phyloP scores from a whole-genome alignment of 345 rosid species.

The Kernera saxatilis region DNA sequence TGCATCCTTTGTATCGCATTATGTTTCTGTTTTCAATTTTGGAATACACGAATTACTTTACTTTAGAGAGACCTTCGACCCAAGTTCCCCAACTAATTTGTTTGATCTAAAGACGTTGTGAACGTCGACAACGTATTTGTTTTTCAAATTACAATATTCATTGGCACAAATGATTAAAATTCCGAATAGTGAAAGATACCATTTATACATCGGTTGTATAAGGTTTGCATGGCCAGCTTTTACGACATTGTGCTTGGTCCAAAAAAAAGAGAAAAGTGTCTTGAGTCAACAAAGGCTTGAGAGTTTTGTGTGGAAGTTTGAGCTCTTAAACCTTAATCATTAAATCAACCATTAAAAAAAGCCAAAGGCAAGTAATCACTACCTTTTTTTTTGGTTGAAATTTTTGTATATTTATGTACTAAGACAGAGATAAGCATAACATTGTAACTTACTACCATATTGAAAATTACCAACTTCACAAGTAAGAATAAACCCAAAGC shows the following conservation, averaged over 20 bases:
- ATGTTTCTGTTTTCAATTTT: too few relatives aligned
- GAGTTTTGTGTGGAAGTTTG: slow-evolving; percentile 19
- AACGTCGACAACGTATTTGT: too few relatives aligned
- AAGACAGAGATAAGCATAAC: not conserved
- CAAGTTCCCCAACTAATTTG: too few relatives aligned
- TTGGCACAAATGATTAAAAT: too few relatives aligned
- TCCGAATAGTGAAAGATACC: too few relatives aligned
- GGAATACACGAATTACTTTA: too few relatives aligned
- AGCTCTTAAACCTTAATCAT: slow-evolving; percentile 19
- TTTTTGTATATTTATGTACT: not conserved
- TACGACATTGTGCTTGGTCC: slow-evolving; percentile 6
- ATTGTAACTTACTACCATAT: not conserved
- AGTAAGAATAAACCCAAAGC: not conserved
- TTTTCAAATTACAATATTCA: too few relatives aligned
- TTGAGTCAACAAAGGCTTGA: slow-evolving; percentile 25
- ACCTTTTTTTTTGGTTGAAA: not conserved
- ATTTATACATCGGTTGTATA: too few relatives aligned
- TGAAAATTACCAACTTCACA: slow-evolving; percentile 1
- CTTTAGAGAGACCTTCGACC: too few relatives aligned
- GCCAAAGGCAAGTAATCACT: not conserved
- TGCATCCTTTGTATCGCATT: too few relatives aligned
- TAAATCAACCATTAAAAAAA: not conserved
- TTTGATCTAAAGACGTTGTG: too few relatives aligned
- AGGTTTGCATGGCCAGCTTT: slow-evolving; percentile 19
- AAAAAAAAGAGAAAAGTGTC: slow-evolving; percentile 7